Percentiles rank a stretch among this genome's conserved stretches.
Evolutionary conservation across 257 asterid genomes (phyloP).

Genomic region (Oldenlandia corymbosa): DNA sequence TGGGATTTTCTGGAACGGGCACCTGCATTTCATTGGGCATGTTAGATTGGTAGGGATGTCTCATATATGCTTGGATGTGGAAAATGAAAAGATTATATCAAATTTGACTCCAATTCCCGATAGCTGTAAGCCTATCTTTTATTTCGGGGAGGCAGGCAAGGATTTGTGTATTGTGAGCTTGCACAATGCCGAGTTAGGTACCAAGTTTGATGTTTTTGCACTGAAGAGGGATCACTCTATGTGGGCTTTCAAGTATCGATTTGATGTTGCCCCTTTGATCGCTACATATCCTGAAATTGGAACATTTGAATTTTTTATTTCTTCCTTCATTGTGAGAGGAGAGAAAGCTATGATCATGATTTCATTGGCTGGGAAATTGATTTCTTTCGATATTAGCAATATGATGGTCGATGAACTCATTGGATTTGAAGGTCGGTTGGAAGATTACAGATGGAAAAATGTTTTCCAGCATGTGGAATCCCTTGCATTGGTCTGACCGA

Average conservation of each 20-base stretch:
- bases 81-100: not conserved
- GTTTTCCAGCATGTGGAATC: too few relatives aligned
- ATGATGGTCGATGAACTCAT: too few relatives aligned
- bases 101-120: not conserved
- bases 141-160: not conserved
- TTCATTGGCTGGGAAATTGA: not conserved
- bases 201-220: not conserved
- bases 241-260: not conserved
- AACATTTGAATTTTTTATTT: not conserved
- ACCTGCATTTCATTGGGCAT: not conserved
- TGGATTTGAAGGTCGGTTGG: too few relatives aligned
- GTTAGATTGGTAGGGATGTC: too few relatives aligned
- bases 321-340: not conserved
- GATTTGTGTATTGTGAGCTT: not conserved
- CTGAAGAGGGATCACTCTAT: too few relatives aligned
- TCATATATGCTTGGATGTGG: not conserved
- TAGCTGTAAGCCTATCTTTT: too few relatives aligned
- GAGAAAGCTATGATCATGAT: not conserved
- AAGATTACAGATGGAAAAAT: too few relatives aligned
- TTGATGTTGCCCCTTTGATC: not conserved
- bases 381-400: not conserved
- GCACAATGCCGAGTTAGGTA: not conserved
- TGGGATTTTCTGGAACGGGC: not conserved
- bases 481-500: too few relatives aligned
- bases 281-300: not conserved